Percentiles rank a stretch among this genome's conserved stretches.
Conservation (phyloP, 257 asterid species). For the Solanum rostratum region DNA sequence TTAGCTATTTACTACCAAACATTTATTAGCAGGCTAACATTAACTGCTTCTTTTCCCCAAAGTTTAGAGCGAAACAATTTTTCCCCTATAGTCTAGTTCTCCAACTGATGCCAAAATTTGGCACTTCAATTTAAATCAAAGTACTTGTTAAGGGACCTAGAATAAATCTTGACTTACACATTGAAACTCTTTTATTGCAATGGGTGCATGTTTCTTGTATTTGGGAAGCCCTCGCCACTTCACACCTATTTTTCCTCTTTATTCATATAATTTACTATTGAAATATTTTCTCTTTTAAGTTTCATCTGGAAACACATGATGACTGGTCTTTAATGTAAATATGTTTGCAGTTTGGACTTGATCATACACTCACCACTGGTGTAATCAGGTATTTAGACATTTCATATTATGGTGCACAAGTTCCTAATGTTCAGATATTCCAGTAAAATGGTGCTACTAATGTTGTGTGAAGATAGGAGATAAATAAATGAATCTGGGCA, state of each 20-base stretch:
- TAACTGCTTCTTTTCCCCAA: not conserved
- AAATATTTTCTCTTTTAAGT: not conserved
- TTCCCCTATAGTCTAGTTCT: not conserved
- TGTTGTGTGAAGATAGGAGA: not conserved
- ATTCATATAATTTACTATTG: not conserved
- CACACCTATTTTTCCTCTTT: not conserved
- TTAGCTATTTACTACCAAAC: not conserved
- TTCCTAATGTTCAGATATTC: not conserved
- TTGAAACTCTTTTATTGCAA: not conserved
- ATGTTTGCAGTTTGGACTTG: constrained; percentile 88
- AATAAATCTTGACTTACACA: not conserved
- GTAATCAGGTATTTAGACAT: constrained; percentile 73
- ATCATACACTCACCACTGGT: constrained; percentile 97
- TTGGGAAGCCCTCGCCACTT: not conserved
- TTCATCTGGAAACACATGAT: not conserved
- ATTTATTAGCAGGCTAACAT: not conserved
- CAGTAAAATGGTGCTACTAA: not conserved
- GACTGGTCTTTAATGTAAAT: not conserved
- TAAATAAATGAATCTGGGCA: not conserved
- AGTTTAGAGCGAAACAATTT: not conserved
- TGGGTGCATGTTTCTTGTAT: not conserved
- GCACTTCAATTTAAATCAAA: not conserved
- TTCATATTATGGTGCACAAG: not conserved
- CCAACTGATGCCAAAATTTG: not conserved
- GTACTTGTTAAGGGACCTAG: not conserved